Percentiles rank a stretch among this genome's conserved stretches.
Evolutionary conservation across 148 eudicot species (phyloP).

Genomic region (Amaranthus cruentus): DNA sequence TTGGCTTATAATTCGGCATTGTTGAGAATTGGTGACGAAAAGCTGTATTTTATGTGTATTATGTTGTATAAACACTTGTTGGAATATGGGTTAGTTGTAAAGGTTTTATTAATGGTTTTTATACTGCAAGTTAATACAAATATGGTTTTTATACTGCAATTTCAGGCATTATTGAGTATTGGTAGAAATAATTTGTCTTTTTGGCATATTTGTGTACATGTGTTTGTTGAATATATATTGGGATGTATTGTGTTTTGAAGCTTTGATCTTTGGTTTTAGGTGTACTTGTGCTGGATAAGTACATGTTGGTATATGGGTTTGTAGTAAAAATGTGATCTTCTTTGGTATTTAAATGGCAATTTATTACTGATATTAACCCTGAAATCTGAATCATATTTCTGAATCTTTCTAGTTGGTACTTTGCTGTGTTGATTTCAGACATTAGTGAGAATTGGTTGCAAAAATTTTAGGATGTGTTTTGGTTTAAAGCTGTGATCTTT

Average conservation of each 20-base stretch:
- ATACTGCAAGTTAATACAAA: too few relatives aligned
- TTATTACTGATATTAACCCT: not conserved
- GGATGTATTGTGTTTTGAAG: not conserved
- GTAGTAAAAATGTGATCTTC: not conserved
- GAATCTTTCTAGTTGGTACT: not conserved
- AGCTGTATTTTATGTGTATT: not conserved
- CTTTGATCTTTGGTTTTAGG: slow-evolving; percentile 3
- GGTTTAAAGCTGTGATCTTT: slow-evolving; percentile 9
- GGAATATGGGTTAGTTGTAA: too few relatives aligned
- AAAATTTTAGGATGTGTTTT: not conserved
- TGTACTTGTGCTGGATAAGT: too few relatives aligned
- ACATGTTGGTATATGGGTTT: not conserved
- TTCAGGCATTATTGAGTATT: not conserved
- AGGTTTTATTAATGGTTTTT: too few relatives aligned
- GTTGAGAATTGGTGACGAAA: too few relatives aligned
- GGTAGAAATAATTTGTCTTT: not conserved
- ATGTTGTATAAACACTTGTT: not conserved
- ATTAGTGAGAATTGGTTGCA: not conserved
- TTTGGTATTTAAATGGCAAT: not conserved
- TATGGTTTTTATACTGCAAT: not conserved
- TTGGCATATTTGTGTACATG: not conserved
- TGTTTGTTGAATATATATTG: not conserved
- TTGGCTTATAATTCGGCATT: too few relatives aligned
- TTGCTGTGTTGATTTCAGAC: not conserved
- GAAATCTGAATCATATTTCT: not conserved